phyloP scores from a whole-genome alignment of 1,284 basidiomycete species.

The Apiotrichum mycotoxinovorans region DNA sequence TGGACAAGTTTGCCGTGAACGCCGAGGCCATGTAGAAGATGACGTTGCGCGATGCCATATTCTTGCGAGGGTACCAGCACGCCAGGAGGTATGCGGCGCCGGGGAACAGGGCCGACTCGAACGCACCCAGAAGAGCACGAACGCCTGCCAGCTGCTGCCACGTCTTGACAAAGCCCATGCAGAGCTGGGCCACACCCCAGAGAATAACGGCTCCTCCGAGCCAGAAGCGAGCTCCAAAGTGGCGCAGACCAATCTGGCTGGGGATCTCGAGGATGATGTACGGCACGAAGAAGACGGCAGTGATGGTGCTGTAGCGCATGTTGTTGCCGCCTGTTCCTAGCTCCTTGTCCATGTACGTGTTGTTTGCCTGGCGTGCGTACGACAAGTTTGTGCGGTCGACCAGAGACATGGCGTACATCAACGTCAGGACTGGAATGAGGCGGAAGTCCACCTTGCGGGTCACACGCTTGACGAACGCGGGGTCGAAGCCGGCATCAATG shows the following conservation, averaged over 20 bases:
- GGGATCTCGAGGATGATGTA: constrained; percentile 44
- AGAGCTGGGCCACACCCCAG: constrained; percentile 50
- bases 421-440: constrained; percentile 14
- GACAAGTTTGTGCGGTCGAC: constrained; percentile 25
- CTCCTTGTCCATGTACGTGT: constrained; percentile 25
- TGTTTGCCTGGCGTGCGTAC: constrained; percentile 18
- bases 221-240: constrained; percentile 19
- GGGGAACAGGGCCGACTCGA: constrained; percentile 47
- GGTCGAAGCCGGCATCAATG: constrained; percentile 14
- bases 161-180: constrained; percentile 40
- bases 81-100: constrained; percentile 50
- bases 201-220: constrained; percentile 18
- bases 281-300: constrained; percentile 44
- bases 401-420: constrained; percentile 17
- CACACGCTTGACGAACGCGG: constrained; percentile 1
- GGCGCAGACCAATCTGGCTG: constrained; percentile 24
- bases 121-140: constrained; percentile 48
- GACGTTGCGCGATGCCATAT: constrained; percentile 45
- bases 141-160: constrained; percentile 48
- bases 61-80: constrained; percentile 52
- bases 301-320: constrained; percentile 45
- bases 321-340: constrained; percentile 26
- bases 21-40: constrained; percentile 47
- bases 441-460: constrained; percentile 16
- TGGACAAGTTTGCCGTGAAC: constrained; percentile 14